Conservation (phyloP, 1,284 basidiomycete genomes). For the Cerrena zonata region DNA sequence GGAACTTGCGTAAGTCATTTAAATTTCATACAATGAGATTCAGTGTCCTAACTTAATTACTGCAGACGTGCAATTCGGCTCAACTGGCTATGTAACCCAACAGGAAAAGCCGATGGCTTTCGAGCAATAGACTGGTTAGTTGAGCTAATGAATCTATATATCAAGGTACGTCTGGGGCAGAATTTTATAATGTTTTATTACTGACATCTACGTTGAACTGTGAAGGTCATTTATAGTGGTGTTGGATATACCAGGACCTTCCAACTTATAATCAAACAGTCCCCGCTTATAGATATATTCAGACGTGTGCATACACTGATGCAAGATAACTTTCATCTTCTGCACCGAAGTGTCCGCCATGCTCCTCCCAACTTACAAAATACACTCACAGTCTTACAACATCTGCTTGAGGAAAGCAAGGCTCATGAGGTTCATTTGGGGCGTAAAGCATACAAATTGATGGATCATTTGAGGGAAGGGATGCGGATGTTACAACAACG, state of each 20-base stretch:
- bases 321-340: background rate
- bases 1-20: background rate
- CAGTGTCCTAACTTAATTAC: background rate
- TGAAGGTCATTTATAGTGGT: background rate
- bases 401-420: background rate
- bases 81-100: slow-evolving; percentile 26
- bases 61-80: slow-evolving; percentile 20
- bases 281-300: too few relatives aligned
- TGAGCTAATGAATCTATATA: slow-evolving; percentile 27
- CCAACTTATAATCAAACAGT: too few relatives aligned
- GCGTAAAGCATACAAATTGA: background rate
- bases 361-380: background rate
- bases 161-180: too few relatives aligned
- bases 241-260: background rate
- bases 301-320: too few relatives aligned
- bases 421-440: too few relatives aligned
- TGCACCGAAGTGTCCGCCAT: background rate
- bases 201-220: too few relatives aligned
- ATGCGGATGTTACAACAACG: too few relatives aligned
- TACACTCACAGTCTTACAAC: background rate
- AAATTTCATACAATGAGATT: too few relatives aligned
- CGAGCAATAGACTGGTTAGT: slow-evolving; percentile 26
- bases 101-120: slow-evolving; percentile 21
- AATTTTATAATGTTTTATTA: too few relatives aligned
- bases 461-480: too few relatives aligned